These are phyloP conservation scores for Filobasidium uniguttulatum DNA, from an alignment of 1,284 basidiomycete species.

Conservation along the genomic window DNA sequence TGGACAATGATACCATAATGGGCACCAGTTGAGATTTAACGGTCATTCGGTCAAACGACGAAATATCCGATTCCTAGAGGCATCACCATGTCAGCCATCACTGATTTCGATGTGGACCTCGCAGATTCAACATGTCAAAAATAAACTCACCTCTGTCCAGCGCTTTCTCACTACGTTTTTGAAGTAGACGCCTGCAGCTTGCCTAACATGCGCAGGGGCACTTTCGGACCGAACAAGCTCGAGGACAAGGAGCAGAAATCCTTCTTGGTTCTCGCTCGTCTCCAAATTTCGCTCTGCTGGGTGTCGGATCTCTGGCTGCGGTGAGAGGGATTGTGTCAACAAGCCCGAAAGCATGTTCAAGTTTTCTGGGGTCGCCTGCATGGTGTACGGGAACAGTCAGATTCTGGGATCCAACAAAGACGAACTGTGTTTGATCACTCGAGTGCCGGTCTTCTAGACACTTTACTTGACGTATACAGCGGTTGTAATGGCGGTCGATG, in stretches of 20 bases:
- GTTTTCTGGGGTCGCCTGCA: slow-evolving; percentile 30
- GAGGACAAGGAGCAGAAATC: slow-evolving; percentile 69
- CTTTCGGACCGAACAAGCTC: slow-evolving; percentile 49
- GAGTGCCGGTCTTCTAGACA: too few relatives aligned
- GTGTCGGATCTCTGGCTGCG: slow-evolving; percentile 58
- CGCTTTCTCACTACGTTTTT: slow-evolving; percentile 73
- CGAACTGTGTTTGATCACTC: too few relatives aligned
- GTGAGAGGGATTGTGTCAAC: slow-evolving; percentile 42
- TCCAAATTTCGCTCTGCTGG: slow-evolving; percentile 64
- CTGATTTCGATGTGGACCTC: neutral
- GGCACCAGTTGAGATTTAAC: slow-evolving; percentile 43
- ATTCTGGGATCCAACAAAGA: neutral
- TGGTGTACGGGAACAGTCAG: slow-evolving; percentile 7
- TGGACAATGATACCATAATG: slow-evolving; percentile 43
- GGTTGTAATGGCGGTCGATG: too few relatives aligned
- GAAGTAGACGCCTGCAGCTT: slow-evolving; percentile 71
- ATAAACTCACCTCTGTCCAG: slow-evolving; percentile 63
- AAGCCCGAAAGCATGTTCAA: slow-evolving; percentile 27
- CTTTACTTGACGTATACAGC: too few relatives aligned
- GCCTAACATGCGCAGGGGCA: slow-evolving; percentile 44
- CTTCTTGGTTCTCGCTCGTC: slow-evolving; percentile 52
- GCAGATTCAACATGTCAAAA: neutral
- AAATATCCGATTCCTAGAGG: slow-evolving; percentile 24
- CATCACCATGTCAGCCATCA: neutral
- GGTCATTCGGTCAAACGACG: slow-evolving; percentile 35